These are phyloP conservation scores for Capsicum chinense DNA, from an alignment of 257 asterid species.

Conservation along the genomic window DNA sequence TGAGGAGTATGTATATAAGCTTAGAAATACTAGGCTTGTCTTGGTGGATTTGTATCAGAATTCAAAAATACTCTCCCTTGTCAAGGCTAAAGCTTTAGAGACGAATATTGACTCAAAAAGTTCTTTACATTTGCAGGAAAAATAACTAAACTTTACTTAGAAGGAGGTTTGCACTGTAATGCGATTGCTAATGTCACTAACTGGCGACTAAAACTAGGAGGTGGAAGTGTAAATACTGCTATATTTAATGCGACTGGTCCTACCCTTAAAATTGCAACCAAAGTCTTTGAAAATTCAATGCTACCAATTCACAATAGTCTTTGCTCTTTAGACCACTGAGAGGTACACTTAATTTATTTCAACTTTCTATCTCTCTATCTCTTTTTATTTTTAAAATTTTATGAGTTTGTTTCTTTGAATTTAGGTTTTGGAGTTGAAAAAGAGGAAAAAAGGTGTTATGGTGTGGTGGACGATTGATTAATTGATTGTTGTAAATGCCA, in stretches of 20 bases:
- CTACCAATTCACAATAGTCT: too few species aligned
- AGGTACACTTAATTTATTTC: too few species aligned
- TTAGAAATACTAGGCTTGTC: slow-evolving; percentile 71
- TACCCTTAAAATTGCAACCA: slow-evolving; percentile 71
- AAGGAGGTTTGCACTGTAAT: slow-evolving; percentile 66
- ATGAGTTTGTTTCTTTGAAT: too few species aligned
- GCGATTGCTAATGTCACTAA: slow-evolving; percentile 88
- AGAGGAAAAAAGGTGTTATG: too few species aligned
- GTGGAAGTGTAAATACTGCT: slow-evolving; percentile 96
- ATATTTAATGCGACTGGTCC: slow-evolving; percentile 81
- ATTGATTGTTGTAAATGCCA: too few species aligned
- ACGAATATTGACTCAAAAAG: slow-evolving; percentile 69
- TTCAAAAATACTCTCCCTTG: slow-evolving; percentile 82
- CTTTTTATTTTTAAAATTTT: too few species aligned
- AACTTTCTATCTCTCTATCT: too few species aligned
- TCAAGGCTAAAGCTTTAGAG: slow-evolving; percentile 65
- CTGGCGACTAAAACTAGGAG: slow-evolving; percentile 88
- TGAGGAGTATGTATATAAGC: slow-evolving; percentile 60
- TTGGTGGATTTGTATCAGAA: slow-evolving; percentile 79
- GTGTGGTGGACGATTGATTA: too few species aligned
- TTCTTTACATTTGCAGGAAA: slow-evolving; percentile 89
- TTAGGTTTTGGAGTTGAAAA: too few species aligned
- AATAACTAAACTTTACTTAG: slow-evolving; percentile 72
- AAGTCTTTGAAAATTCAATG: slow-evolving; percentile 28
- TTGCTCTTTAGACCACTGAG: too few species aligned